Percentiles rank a stretch among this genome's conserved stretches.
These are phyloP conservation scores for Microglena sp. DNA, from an alignment of 139 green algal genomes.

Conservation along the genomic window DNA sequence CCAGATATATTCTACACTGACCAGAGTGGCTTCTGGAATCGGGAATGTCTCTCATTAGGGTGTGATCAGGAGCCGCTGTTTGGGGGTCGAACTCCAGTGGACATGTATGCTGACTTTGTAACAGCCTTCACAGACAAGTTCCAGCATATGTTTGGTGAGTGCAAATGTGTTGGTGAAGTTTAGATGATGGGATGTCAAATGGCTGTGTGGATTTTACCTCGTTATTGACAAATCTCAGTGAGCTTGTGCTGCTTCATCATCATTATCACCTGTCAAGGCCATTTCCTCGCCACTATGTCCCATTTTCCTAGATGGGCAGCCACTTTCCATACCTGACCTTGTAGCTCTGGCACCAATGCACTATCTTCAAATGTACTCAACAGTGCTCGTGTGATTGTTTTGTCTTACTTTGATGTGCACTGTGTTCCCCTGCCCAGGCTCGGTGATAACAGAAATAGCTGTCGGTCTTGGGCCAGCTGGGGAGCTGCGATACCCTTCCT, in stretches of 20 bases:
- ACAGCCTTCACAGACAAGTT: conserved; percentile 78
- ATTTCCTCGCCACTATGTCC: too few relatives aligned
- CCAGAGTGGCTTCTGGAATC: conserved; percentile 69
- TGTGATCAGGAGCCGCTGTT: conserved; percentile 79
- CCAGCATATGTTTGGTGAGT: conserved; percentile 42
- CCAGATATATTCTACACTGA: conserved; percentile 97
- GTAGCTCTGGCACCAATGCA: too few relatives aligned
- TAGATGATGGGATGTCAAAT: not conserved
- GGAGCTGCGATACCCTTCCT: conserved; percentile 96
- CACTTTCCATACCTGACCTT: too few relatives aligned
- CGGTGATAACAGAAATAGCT: conserved; percentile 82
- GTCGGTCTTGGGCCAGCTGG: conserved; percentile 91
- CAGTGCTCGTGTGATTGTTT: too few relatives aligned
- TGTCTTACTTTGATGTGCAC: too few relatives aligned
- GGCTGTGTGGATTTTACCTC: not conserved
- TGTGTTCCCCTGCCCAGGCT: too few relatives aligned
- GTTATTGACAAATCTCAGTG: not conserved
- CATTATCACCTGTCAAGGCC: too few relatives aligned
- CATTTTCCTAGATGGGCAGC: too few relatives aligned
- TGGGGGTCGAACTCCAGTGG: conserved; percentile 73
- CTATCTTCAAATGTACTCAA: too few relatives aligned
- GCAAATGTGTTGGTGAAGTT: too few relatives aligned
- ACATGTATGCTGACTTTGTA: conserved; percentile 91
- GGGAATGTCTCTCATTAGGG: conserved; percentile 89
- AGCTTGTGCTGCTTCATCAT: not conserved